phyloP scores from a whole-genome alignment of 179 eudicot species.

The Monotropa hypopitys region DNA sequence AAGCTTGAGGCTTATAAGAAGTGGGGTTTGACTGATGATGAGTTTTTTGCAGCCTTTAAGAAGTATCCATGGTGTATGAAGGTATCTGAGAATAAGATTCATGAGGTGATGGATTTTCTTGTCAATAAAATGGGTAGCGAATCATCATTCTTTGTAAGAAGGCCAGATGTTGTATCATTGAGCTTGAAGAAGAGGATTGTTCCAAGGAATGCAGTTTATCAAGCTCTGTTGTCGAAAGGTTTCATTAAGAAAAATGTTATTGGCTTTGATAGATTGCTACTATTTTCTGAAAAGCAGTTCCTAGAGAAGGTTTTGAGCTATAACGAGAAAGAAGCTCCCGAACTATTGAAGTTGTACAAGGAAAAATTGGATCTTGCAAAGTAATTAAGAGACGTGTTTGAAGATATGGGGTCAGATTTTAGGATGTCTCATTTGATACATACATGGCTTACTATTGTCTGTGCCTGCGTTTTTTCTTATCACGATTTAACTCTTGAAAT shows the following conservation, averaged over 20 bases:
- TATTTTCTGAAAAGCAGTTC: not conserved
- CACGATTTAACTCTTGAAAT: not conserved
- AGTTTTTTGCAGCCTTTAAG: constrained; percentile 13
- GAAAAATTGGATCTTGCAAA: constrained; percentile 5
- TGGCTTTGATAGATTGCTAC: not conserved
- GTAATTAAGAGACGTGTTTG: not conserved
- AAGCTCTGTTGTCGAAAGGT: constrained; percentile 10
- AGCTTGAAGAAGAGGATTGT: constrained; percentile 20
- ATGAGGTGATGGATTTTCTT: constrained; percentile 12
- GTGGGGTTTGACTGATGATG: constrained; percentile 30
- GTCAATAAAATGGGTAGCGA: constrained; percentile 19
- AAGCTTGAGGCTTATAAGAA: constrained; percentile 16
- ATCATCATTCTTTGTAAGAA: not conserved
- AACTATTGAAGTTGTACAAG: constrained; percentile 2
- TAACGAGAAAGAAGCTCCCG: not conserved
- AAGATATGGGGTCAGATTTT: not conserved
- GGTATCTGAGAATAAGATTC: constrained; percentile 21
- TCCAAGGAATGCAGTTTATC: constrained; percentile 10
- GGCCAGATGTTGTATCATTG: not conserved
- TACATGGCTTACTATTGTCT: not conserved
- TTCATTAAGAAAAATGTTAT: not conserved
- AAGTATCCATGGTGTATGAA: constrained; percentile 20
- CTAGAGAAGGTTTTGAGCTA: not conserved
- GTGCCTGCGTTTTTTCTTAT: too few relatives aligned
- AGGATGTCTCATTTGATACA: not conserved